A percentile compares a stretch with the other conserved stretches of the same genome.
Evolutionary conservation across 352 stramenopile species (phyloP).

Genomic region (Phytopythium oedochilum): DNA sequence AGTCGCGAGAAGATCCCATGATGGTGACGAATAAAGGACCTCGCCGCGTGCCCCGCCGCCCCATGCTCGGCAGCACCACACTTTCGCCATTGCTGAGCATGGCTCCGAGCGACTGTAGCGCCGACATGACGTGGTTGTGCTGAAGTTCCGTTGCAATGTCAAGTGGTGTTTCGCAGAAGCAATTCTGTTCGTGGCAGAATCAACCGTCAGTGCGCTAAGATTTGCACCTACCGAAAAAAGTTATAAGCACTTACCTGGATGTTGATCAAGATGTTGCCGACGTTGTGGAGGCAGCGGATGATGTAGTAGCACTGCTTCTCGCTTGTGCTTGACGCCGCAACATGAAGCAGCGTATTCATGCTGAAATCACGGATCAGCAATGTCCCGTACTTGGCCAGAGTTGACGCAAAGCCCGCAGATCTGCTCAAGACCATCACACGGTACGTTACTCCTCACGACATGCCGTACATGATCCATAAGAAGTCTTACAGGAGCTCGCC

Average conservation of each 20-base stretch:
- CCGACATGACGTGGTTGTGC: conserved; percentile 19
- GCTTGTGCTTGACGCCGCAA: conserved; percentile 30
- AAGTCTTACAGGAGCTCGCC: conserved; percentile 34
- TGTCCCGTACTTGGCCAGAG: conserved; percentile 35
- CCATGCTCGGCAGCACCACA: conserved; percentile 24
- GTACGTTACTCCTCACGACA: neutral
- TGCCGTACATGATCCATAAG: no score
- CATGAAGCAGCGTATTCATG: conserved; percentile 55
- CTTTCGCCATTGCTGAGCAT: conserved; percentile 28
- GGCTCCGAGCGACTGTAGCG: conserved; percentile 27
- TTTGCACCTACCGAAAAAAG: neutral
- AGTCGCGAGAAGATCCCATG: conserved; percentile 15
- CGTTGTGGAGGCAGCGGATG: conserved; percentile 30
- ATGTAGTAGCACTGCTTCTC: conserved; percentile 44
- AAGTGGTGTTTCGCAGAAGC: conserved; percentile 28
- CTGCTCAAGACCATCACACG: conserved; percentile 11
- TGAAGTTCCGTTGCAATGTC: conserved; percentile 29
- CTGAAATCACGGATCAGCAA: conserved; percentile 45
- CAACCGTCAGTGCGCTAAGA: neutral
- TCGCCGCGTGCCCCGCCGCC: conserved; percentile 11
- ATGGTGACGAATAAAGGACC: conserved; percentile 23
- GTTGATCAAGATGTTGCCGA: conserved; percentile 35
- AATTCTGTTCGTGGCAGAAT: conserved; percentile 25
- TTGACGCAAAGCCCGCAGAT: conserved; percentile 25
- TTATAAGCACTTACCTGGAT: conserved; percentile 20